Evolutionary conservation across 768 basidiomycete genomes (phyloP).

Genomic region (Gautieria morchelliformis): DNA sequence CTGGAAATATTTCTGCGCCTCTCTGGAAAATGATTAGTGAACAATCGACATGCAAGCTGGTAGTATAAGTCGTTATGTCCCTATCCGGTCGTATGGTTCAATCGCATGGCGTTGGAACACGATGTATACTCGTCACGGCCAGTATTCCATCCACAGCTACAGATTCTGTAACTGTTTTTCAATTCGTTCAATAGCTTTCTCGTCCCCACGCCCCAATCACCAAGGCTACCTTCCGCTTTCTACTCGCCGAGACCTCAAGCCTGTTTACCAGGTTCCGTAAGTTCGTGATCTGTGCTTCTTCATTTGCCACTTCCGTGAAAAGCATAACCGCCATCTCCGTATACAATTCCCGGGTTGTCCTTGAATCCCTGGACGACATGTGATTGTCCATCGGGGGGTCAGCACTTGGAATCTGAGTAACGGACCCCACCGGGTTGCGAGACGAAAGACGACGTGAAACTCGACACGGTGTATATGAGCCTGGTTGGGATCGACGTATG

Average conservation of each 20-base stretch:
- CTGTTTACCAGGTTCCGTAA: background rate
- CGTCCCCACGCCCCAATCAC: background rate
- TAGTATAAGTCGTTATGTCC: too few species aligned
- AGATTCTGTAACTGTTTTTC: background rate
- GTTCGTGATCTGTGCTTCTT: background rate
- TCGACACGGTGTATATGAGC: too few species aligned
- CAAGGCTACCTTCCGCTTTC: background rate
- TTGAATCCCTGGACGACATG: background rate
- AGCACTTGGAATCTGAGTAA: background rate
- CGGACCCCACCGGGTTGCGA: background rate
- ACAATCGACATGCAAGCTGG: too few species aligned
- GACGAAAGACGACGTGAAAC: background rate
- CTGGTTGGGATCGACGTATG: too few species aligned
- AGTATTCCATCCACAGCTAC: too few species aligned
- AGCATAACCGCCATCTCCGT: background rate
- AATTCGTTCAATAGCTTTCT: background rate
- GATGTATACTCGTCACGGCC: too few species aligned
- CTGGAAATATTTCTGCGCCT: too few species aligned
- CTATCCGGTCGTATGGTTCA: too few species aligned
- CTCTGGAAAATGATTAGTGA: too few species aligned
- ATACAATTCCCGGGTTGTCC: background rate
- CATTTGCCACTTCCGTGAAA: background rate
- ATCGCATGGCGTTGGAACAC: too few species aligned
- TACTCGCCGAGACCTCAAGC: background rate
- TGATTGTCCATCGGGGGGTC: background rate